Percentiles rank a stretch among this genome's conserved stretches.
Conservation (phyloP, 495 filamentous ascomycete genomes). For the Annulohypoxylon stygium region DNA sequence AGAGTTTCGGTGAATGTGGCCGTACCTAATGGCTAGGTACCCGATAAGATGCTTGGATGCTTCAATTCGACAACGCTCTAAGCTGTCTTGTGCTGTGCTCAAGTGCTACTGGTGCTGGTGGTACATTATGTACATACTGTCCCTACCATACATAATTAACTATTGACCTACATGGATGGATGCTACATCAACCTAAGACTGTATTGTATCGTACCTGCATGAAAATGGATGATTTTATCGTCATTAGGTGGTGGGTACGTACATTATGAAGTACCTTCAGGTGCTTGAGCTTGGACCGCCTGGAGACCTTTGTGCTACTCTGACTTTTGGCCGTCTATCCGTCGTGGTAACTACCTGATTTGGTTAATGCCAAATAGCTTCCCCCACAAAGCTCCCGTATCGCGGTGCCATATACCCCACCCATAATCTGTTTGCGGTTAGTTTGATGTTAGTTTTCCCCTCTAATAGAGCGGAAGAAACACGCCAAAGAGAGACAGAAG, state of each 20-base stretch:
- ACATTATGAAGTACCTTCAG: constrained; percentile 14
- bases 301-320: constrained; percentile 2
- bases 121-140: too few species aligned
- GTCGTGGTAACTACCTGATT: constrained; percentile 28
- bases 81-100: too few species aligned
- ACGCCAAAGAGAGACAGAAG: constrained; percentile 20
- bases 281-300: background rate
- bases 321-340: constrained; percentile 29
- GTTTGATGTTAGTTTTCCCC: constrained; percentile 1
- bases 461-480: constrained; percentile 20
- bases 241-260: constrained; percentile 30
- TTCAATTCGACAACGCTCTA: background rate
- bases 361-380: constrained; percentile 13
- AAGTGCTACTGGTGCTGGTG: too few species aligned
- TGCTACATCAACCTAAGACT: background rate
- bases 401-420: constrained; percentile 8
- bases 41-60: constrained; percentile 20
- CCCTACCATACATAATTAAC: too few species aligned
- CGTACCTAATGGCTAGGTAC: constrained; percentile 37
- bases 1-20: constrained; percentile 36
- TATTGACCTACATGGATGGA: too few species aligned
- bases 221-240: constrained; percentile 37
- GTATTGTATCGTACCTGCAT: constrained; percentile 43
- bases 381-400: constrained; percentile 22
- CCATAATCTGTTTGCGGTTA: background rate